phyloP scores from a whole-genome alignment of 169 alveolate species.

The Theileria parva region DNA sequence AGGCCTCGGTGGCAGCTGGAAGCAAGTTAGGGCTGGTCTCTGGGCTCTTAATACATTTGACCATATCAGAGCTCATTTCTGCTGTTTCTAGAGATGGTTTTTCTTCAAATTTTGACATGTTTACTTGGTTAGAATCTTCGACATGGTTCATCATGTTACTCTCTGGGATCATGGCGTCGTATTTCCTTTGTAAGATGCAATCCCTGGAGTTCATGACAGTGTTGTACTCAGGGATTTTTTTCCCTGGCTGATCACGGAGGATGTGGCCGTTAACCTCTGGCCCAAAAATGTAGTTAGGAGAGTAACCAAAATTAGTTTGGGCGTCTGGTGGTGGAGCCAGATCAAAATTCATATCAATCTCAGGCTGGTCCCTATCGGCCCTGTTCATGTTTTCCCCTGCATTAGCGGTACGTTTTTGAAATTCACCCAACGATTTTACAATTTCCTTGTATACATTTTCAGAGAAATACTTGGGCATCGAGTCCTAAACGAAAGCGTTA shows the following conservation, averaged over 20 bases:
- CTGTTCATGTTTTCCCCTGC: conserved; percentile 5
- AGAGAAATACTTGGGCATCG: conserved; percentile 14
- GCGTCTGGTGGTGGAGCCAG: neutral
- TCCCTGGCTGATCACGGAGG: neutral
- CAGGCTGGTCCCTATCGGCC: neutral
- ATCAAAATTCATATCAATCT: neutral
- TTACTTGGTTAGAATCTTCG: neutral
- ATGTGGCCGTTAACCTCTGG: neutral
- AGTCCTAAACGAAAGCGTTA: conserved; percentile 4
- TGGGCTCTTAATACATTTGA: neutral
- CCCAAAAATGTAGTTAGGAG: neutral
- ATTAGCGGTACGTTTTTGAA: conserved; percentile 14
- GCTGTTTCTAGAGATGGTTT: neutral
- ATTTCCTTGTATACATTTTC: conserved; percentile 19
- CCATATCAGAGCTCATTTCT: neutral
- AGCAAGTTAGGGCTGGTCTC: conserved; percentile 11
- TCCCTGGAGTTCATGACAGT: neutral
- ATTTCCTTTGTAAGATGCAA: neutral
- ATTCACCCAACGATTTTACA: conserved; percentile 19
- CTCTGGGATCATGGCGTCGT: neutral
- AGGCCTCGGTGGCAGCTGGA: neutral
- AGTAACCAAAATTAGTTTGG: neutral
- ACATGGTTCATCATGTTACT: neutral
- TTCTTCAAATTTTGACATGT: neutral
- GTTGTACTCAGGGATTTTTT: neutral